These are phyloP conservation scores for Phytomonas sp. DNA, from an alignment of 208 protist species.

Conservation along the genomic window DNA sequence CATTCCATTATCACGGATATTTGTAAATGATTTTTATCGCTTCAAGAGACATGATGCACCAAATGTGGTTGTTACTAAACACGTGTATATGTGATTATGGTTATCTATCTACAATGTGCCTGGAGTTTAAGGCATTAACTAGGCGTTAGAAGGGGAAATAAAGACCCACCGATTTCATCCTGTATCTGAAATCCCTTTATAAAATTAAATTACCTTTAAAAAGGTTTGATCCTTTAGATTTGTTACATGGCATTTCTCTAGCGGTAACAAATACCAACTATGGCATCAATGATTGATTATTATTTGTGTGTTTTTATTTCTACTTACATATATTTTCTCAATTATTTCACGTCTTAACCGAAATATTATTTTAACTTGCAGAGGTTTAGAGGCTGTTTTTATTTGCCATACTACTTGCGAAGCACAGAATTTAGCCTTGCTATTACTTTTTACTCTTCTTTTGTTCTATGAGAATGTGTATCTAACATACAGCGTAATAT, in stretches of 20 bases:
- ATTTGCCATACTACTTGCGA: neutral
- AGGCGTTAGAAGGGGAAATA: neutral
- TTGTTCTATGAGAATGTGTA: neutral
- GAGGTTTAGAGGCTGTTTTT: neutral
- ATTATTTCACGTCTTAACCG: neutral
- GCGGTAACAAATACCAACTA: neutral
- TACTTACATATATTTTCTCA: neutral
- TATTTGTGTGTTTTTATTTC: slow-evolving; percentile 5
- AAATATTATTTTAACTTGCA: neutral
- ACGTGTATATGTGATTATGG: neutral
- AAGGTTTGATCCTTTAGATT: neutral
- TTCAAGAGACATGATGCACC: neutral
- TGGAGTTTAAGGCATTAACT: slow-evolving; percentile 1
- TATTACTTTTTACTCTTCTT: neutral
- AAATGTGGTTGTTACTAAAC: neutral
- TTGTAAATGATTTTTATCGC: neutral
- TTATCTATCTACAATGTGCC: neutral
- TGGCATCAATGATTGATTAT: slow-evolving; percentile 4
- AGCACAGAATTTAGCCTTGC: neutral
- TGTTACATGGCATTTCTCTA: neutral
- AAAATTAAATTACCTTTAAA: neutral
- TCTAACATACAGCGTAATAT: neutral
- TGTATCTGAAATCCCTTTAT: neutral
- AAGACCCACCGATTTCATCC: neutral
- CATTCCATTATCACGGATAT: neutral